A percentile compares a stretch with the other conserved stretches of the same genome.
These are phyloP conservation scores for Coix lacrymajobi DNA, from an alignment of 176 grass and related monocot genomes.

Conservation along the genomic window DNA sequence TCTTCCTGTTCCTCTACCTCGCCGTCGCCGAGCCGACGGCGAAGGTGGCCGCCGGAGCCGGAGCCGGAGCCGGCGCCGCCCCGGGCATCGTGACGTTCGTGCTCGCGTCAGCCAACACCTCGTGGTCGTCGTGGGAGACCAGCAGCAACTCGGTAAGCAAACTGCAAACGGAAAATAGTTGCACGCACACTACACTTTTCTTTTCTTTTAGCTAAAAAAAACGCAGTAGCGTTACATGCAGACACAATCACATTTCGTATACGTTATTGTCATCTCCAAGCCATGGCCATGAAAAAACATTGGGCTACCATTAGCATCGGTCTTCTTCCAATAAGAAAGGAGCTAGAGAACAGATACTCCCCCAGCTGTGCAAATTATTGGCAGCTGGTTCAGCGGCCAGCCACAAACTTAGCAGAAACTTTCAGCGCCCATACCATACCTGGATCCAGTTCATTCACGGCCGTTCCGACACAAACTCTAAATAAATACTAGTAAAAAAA, in stretches of 20 bases:
- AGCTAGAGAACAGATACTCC: not conserved
- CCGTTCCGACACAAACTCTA: not conserved
- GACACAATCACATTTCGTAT: not conserved
- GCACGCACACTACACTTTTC: too few species aligned
- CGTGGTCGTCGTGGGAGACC: constrained; percentile 38
- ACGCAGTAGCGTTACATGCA: not conserved
- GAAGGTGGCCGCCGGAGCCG: constrained; percentile 2
- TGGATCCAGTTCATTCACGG: constrained; percentile 12
- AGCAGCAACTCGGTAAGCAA: constrained; percentile 51
- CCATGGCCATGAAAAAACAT: too few species aligned
- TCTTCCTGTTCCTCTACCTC: constrained; percentile 76
- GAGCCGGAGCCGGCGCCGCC: too few species aligned
- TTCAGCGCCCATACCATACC: not conserved
- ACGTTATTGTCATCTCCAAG: not conserved
- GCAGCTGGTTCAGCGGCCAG: not conserved
- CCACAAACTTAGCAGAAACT: not conserved
- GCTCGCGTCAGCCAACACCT: constrained; percentile 38
- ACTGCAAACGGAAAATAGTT: not conserved
- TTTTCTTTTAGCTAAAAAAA: too few species aligned
- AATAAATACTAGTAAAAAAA: too few species aligned
- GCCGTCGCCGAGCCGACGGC: constrained; percentile 32
- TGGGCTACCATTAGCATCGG: too few species aligned
- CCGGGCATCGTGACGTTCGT: constrained; percentile 37
- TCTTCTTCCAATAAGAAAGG: not conserved
- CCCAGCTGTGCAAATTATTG: constrained; percentile 13